These are phyloP conservation scores for Barnettozyma hawaiiensis DNA, from an alignment of 1,139 yeast genomes.

Conservation along the genomic window DNA sequence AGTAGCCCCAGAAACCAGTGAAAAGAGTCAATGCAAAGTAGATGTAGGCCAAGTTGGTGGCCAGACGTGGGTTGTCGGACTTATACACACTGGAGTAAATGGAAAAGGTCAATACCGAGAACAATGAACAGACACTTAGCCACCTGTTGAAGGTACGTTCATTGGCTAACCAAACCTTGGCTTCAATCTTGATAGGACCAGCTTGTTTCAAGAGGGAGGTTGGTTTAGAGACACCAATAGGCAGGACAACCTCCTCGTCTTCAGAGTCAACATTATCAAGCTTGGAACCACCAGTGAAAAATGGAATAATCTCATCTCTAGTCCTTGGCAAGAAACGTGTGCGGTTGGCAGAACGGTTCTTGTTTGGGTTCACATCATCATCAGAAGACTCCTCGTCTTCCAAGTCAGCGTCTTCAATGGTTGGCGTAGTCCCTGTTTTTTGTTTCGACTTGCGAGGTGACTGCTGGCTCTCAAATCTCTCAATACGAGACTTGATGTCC, in stretches of 20 bases:
- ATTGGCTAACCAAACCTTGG: constrained; percentile 97
- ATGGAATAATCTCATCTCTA: constrained; percentile 27
- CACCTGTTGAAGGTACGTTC: constrained; percentile 96
- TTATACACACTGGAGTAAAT: constrained; percentile 70
- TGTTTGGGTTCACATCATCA: constrained; percentile 24
- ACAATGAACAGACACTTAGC: constrained; percentile 85
- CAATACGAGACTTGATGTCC: constrained; percentile 37
- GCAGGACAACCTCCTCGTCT: constrained; percentile 80
- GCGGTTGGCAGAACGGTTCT: constrained; percentile 1
- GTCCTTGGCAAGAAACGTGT: constrained; percentile 10
- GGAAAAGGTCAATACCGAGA: constrained; percentile 83
- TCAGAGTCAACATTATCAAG: constrained; percentile 69
- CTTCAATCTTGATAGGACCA: constrained; percentile 90
- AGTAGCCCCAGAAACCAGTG: constrained; percentile 86
- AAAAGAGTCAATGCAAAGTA: constrained; percentile 79
- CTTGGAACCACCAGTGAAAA: constrained; percentile 31
- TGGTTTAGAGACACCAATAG: constrained; percentile 87
- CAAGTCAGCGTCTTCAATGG: constrained; percentile 30
- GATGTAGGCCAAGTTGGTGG: constrained; percentile 64
- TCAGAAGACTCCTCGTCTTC: constrained; percentile 42
- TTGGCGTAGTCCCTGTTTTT: constrained; percentile 5
- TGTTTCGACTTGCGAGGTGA: constrained; percentile 9
- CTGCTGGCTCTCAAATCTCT: constrained; percentile 28
- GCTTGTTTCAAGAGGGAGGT: constrained; percentile 73
- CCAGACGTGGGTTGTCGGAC: constrained; percentile 51